Evolutionary conservation across 139 green algal genomes (phyloP).

Genomic region (Raphidocelis subcapitata): DNA sequence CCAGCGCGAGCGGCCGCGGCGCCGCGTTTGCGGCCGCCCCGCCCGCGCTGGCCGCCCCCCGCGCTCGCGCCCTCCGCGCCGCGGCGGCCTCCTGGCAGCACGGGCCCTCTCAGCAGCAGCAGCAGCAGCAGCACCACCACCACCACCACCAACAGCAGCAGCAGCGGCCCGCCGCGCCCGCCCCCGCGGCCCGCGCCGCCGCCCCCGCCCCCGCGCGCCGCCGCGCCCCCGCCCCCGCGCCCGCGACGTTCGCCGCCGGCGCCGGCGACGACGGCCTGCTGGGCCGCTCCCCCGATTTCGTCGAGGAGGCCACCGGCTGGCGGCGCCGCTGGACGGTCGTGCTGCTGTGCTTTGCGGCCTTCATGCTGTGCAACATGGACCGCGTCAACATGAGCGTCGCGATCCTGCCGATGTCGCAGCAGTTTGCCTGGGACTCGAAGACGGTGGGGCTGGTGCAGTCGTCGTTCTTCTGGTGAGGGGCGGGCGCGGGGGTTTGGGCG

Average conservation of each 20-base stretch:
- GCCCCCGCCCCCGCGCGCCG: too few species aligned
- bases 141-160: too few species aligned
- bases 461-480: constrained; percentile 94
- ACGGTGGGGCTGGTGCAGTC: constrained; percentile 95
- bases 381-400: constrained; percentile 98
- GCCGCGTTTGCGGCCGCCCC: too few species aligned
- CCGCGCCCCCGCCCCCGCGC: not conserved
- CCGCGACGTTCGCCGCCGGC: not conserved
- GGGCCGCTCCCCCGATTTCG: not conserved
- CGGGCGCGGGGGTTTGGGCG: not conserved
- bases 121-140: too few species aligned
- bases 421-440: constrained; percentile 80
- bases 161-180: too few species aligned
- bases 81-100: too few species aligned
- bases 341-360: constrained; percentile 87
- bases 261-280: not conserved
- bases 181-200: too few species aligned
- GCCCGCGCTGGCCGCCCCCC: too few species aligned
- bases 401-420: constrained; percentile 91
- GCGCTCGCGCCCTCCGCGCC: too few species aligned
- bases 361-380: constrained; percentile 96
- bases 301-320: constrained; percentile 47
- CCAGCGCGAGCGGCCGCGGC: too few species aligned
- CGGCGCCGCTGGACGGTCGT: constrained; percentile 82
- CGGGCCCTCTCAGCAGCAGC: too few species aligned